These are phyloP conservation scores for Malassezia caprae DNA, from an alignment of 1,284 basidiomycete species.

Conservation along the genomic window DNA sequence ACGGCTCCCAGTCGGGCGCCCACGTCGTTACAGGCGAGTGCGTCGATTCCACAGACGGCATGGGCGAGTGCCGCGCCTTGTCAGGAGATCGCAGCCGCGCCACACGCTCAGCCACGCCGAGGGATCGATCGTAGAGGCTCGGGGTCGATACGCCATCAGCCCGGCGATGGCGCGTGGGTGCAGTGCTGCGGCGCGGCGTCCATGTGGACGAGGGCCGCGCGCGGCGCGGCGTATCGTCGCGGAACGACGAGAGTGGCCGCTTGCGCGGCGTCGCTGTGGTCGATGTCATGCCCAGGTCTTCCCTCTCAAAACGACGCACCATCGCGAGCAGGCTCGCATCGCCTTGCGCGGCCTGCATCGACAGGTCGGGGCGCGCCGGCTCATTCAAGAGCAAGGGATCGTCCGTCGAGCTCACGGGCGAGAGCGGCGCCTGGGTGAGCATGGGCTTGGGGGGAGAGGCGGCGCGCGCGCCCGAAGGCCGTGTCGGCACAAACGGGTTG, in stretches of 20 bases:
- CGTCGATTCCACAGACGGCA: neutral
- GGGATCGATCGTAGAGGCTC: conserved; percentile 11
- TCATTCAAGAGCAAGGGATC: conserved; percentile 16
- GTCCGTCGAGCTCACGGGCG: conserved; percentile 18
- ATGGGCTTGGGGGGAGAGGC: neutral
- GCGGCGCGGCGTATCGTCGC: neutral
- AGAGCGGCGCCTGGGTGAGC: conserved; percentile 3
- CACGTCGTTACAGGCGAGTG: neutral
- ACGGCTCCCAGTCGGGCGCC: neutral
- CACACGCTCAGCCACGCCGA: conserved; percentile 7
- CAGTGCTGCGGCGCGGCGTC: neutral
- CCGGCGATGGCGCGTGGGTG: neutral
- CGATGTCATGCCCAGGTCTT: conserved; percentile 1
- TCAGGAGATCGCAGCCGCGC: conserved; percentile 7
- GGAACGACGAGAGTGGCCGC: conserved; percentile 1
- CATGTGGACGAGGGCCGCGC: neutral
- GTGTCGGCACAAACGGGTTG: conserved; percentile 4
- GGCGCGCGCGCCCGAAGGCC: neutral
- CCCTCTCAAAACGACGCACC: conserved; percentile 14
- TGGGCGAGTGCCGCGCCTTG: neutral
- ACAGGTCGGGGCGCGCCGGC: neutral
- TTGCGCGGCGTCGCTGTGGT: neutral
- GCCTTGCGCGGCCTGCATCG: conserved; percentile 15
- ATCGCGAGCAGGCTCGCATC: conserved; percentile 11
- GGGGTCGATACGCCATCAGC: conserved; percentile 3